Base-by-base conservation (phyloP, 108 stramenopile genomes). In the Pseudonitzschia multistriata region DNA sequence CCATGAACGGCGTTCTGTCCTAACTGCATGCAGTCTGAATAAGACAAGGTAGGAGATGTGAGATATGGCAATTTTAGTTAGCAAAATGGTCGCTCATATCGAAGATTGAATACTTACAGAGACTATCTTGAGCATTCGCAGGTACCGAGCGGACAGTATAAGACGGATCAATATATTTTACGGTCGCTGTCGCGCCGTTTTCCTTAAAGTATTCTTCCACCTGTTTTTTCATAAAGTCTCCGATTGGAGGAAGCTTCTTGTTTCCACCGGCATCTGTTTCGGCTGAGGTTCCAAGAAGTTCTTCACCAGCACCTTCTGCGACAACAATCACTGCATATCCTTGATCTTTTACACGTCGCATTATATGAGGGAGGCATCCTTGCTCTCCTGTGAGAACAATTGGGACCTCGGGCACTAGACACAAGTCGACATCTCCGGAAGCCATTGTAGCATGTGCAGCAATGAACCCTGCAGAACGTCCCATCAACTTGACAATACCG, bases 1-100 rank as follows among this genome's bases (percentile, higher is more conserved):
- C 96, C 98, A 65, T 99, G 98, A 31, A 98, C 98, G 24, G 97
- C 97, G 77, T 97, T 97, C 77, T 99, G 97, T 29, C 87, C 95
- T 15, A 99, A 74, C 65, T 97, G 95, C 96, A 97, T 95, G 81
- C 98, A 98, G 64, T 97, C 74, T 76, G 71, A 70, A 27, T 31
- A n/a, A 15, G n/a, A 59, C n/a, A 35, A 59, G 29, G n/a, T 3
- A 30, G 6, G 11, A 36, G 17, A n/a, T 64, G 19, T 21, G 39
- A 36, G 63, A 40, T 22, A 30, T 24, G 39, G 39, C n/a, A 5
- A 5, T 34, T 21, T 31, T 6, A 52, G 0, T 54, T 54, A 0
- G 3, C 10, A 25, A 66, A 66, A 39, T 27, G 40, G 5, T 59
- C 0, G 55, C n/a, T n/a, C n/a, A 39, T 5, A 39, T 39, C 37